Conservation (phyloP, 1,139 yeast species). For the Scheffersomyces segobiensis region DNA sequence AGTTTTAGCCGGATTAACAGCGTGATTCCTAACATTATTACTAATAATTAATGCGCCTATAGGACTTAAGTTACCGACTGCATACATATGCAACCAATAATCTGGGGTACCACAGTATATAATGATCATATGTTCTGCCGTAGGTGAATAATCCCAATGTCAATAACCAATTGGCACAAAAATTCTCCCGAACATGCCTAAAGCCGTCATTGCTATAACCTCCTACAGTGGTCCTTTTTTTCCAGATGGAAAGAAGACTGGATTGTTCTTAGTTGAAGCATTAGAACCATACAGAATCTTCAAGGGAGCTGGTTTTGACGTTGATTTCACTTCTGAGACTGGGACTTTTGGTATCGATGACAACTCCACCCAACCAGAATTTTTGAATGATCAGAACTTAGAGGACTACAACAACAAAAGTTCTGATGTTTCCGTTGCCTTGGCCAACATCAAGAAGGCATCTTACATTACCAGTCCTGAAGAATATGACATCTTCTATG, state of each 20-base stretch:
- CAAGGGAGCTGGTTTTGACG: slow-evolving; percentile 47
- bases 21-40: background rate
- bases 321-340: slow-evolving; percentile 57
- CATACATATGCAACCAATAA: background rate
- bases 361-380: slow-evolving; percentile 44
- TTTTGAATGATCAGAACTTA: slow-evolving; percentile 46
- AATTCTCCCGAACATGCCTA: slow-evolving; percentile 18
- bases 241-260: slow-evolving; percentile 56
- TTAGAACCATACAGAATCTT: slow-evolving; percentile 56
- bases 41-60: background rate
- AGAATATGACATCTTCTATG: slow-evolving; percentile 56
- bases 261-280: slow-evolving; percentile 57
- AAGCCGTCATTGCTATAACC: slow-evolving; percentile 54
- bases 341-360: slow-evolving; percentile 58
- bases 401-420: slow-evolving; percentile 34
- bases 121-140: background rate
- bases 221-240: slow-evolving; percentile 52
- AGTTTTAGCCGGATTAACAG: background rate
- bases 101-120: background rate
- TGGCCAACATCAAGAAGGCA: slow-evolving; percentile 40
- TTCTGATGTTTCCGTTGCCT: slow-evolving; percentile 36
- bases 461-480: slow-evolving; percentile 39
- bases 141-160: background rate
- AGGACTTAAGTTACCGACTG: background rate
- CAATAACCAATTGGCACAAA: background rate